Evolutionary conservation across 192 early-diverging fungal genomes (phyloP), one percentile per base, ranked within the genome.

Genomic region (Entomortierella beljakovae): DNA sequence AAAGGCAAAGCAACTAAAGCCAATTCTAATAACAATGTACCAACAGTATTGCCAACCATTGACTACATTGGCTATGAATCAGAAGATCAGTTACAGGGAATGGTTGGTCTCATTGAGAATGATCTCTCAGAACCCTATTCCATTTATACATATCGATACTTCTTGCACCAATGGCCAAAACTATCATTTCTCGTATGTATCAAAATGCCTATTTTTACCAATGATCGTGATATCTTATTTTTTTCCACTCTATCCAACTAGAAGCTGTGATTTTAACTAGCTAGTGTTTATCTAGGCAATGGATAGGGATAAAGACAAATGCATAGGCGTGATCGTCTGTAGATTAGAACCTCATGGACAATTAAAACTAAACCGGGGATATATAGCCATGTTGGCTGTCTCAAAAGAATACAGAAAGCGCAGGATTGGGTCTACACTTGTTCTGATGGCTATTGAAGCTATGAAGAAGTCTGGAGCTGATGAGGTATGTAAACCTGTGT

Each of bases 301-400:
- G 43, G 89, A 90, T 68, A 64, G 54, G 9, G 49, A 72, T 15
- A 75, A 81, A 13, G 73, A 83, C 11, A 67, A 83, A 58, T 91
- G 91, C 59, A 87, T 95, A 10, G 98, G 98, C 6, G 94, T 94
- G 23, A 90, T 99, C 35, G 91, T 99, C 10, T 95, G 94, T 72
- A 94, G 93, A 80, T 71, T 97, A n/a, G 95, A 97, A 54, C 58
- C 46, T 37, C 94, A 96, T 75, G 73, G 85, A 42, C 86, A 86
- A 28, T 68, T 64, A 31, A 69, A 58, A 4, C 32, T 38, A 9
- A 73, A 86, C 37, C 84, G 97, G n/a, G 98, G 98, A 1, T 99
- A 99, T 80, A 98, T 99, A 58, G 98, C 91, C 46, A 99, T 99
- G 98, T 85, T 99, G 26, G 96, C 94, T 0, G 97, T 99, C 11